Evolutionary conservation across 2,329 filamentous ascomycete species (phyloP).

Genomic region (Phialocephala subalpina): DNA sequence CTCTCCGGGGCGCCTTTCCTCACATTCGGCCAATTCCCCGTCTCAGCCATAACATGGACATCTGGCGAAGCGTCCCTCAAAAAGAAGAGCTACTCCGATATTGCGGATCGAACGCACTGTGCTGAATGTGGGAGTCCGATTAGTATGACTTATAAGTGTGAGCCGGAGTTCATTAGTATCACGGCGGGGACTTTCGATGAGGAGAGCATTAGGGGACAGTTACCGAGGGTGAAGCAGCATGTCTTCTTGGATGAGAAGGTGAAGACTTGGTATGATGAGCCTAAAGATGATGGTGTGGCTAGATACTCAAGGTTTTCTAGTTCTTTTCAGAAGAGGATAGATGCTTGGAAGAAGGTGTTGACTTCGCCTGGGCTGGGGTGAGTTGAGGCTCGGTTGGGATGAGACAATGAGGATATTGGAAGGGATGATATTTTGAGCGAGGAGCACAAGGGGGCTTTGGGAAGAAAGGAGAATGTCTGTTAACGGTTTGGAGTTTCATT

Average conservation of each 20-base stretch:
- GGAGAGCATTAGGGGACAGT: constrained; percentile 45
- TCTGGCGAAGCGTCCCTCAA: constrained; percentile 42
- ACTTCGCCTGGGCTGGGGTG: constrained; percentile 10
- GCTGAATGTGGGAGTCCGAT: constrained; percentile 54
- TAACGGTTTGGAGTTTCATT: background rate
- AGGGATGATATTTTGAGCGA: background rate
- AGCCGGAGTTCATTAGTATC: constrained; percentile 45
- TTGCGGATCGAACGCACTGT: constrained; percentile 54
- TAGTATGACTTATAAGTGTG: constrained; percentile 50
- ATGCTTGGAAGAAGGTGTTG: constrained; percentile 37
- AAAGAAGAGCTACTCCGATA: constrained; percentile 47
- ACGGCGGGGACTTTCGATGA: constrained; percentile 52
- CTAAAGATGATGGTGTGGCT: constrained; percentile 45
- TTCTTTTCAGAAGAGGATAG: constrained; percentile 36
- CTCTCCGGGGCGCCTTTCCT: constrained; percentile 55
- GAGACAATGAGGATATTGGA: background rate
- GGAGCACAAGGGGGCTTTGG: background rate
- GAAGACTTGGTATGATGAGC: constrained; percentile 47
- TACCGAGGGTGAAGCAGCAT: constrained; percentile 46
- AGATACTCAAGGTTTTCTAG: constrained; percentile 39
- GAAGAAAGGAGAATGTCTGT: background rate
- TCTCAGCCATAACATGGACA: constrained; percentile 46
- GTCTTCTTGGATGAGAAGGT: constrained; percentile 50
- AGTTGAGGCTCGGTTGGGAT: constrained; percentile 16
- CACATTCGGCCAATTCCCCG: constrained; percentile 50